These are phyloP conservation scores for Agrostemma githago DNA, from an alignment of 148 eudicot genomes.

Conservation along the genomic window DNA sequence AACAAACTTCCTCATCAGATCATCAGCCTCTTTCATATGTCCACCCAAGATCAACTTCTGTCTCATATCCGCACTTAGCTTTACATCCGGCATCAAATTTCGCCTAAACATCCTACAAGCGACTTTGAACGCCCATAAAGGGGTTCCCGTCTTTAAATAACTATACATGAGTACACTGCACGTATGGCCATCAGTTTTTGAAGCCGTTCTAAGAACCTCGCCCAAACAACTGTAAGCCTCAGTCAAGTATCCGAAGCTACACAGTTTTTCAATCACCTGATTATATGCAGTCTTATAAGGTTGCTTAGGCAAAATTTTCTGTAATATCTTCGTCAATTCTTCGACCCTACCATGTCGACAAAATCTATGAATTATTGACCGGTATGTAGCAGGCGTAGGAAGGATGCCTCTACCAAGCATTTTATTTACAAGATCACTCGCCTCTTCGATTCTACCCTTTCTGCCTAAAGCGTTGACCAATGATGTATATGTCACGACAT, in stretches of 20 bases:
- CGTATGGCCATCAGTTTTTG: conserved; percentile 23
- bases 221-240: conserved; percentile 27
- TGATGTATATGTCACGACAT: conserved; percentile 29
- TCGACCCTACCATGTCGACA: conserved; percentile 26
- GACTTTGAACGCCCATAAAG: conserved; percentile 27
- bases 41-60: conserved; percentile 20
- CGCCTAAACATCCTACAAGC: conserved; percentile 32
- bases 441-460: conserved; percentile 23
- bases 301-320: conserved; percentile 30
- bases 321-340: conserved; percentile 25
- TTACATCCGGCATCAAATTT: conserved; percentile 25
- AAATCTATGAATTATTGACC: conserved; percentile 24
- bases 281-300: conserved; percentile 30
- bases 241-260: conserved; percentile 22
- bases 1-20: conserved; percentile 24
- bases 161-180: conserved; percentile 25
- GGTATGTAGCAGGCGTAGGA: conserved; percentile 27
- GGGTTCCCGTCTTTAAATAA: conserved; percentile 21
- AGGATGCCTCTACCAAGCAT: conserved; percentile 29
- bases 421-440: conserved; percentile 20
- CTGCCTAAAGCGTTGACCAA: conserved; percentile 27
- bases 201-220: conserved; percentile 23
- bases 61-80: conserved; percentile 26
- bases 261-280: conserved; percentile 29
- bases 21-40: conserved; percentile 25